Percentiles rank a stretch among this genome's conserved stretches.
These are phyloP conservation scores for Kwoniella dendrophila DNA, from an alignment of 768 basidiomycete genomes.

Conservation along the genomic window DNA sequence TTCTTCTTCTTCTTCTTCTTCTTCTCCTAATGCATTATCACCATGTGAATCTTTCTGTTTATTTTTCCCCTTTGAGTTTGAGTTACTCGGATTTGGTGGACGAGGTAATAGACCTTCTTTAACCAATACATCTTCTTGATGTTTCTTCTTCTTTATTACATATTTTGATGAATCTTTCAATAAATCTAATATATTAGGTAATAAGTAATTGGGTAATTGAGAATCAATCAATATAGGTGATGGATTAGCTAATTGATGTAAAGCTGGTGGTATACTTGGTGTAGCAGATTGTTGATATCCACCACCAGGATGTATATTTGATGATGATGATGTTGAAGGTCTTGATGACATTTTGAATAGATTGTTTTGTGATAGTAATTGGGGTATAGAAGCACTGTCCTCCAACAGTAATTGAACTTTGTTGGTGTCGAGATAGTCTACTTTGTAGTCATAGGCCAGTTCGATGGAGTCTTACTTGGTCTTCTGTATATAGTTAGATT, in stretches of 20 bases:
- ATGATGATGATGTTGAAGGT: conserved; percentile 40
- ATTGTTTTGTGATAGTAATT: no score
- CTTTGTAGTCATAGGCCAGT: no score
- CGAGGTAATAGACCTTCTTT: conserved; percentile 54
- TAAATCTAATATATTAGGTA: conserved; percentile 76
- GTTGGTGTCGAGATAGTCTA: no score
- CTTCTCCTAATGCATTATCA: no score
- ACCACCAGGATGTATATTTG: conserved; percentile 17
- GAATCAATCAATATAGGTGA: conserved; percentile 50
- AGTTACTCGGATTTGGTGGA: no score
- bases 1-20: conserved; percentile 32
- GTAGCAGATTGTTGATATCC: no score
- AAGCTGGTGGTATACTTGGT: conserved; percentile 44
- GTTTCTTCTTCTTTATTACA: conserved; percentile 75
- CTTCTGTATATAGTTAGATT: no score
- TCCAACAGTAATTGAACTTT: no score
- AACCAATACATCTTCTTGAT: conserved; percentile 73
- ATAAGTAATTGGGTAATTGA: conserved; percentile 63
- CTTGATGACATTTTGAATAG: conserved; percentile 41
- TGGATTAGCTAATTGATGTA: conserved; percentile 46
- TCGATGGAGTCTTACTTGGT: no score
- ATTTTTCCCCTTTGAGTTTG: conserved; percentile 40
- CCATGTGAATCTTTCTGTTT: no score
- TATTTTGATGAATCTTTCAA: conserved; percentile 74
- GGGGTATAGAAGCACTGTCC: no score